Evolutionary conservation across 2,329 filamentous ascomycete species (phyloP).

Genomic region (Tolypocladium cylindrosporum): DNA sequence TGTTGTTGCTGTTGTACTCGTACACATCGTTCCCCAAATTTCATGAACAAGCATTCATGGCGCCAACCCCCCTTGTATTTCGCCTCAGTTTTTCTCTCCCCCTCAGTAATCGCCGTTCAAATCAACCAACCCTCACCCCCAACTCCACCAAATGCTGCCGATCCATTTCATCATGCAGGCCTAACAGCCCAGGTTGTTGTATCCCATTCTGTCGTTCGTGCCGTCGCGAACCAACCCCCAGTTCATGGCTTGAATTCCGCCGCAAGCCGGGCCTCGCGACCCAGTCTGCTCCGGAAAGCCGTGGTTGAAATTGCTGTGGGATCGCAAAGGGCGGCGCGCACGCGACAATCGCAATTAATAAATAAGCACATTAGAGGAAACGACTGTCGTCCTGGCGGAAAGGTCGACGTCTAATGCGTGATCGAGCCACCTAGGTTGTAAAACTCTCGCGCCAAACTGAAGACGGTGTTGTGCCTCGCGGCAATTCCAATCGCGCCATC

Average conservation of each 20-base stretch:
- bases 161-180: not conserved
- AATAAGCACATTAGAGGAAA: not conserved
- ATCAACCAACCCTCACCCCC: not conserved
- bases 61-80: not conserved
- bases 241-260: not conserved
- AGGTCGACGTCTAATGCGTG: not conserved
- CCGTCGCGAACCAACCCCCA: not conserved
- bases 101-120: not conserved
- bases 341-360: not conserved
- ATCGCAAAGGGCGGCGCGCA: not conserved
- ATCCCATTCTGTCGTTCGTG: not conserved
- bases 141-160: conserved; percentile 2
- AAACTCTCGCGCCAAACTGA: not conserved
- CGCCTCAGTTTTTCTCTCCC: not conserved
- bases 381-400: not conserved
- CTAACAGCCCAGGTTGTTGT: not conserved
- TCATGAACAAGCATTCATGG: not conserved
- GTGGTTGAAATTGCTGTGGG: not conserved
- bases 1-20: not conserved
- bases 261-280: not conserved
- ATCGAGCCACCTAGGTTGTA: not conserved
- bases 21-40: not conserved
- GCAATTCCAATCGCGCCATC: not conserved
- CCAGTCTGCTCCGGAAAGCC: not conserved
- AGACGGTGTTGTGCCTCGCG: not conserved